These are phyloP conservation scores for Mitragyna speciosa DNA, from an alignment of 257 asterid genomes.

Conservation along the genomic window DNA sequence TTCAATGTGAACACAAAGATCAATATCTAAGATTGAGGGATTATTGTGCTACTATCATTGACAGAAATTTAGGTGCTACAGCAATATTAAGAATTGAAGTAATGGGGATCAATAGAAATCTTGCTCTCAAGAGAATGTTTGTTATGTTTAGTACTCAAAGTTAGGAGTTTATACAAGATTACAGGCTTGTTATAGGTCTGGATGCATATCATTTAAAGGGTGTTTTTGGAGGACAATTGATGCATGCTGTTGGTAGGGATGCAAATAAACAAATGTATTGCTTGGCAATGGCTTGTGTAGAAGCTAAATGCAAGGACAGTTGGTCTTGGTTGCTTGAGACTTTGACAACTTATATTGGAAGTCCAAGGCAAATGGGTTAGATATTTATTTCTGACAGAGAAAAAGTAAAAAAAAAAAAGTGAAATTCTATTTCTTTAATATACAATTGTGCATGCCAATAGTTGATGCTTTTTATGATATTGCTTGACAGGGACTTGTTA, in stretches of 20 bases:
- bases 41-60: not conserved
- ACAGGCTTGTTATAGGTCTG: not conserved
- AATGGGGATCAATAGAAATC: not conserved
- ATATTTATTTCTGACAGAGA: no score
- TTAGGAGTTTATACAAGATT: not conserved
- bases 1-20: not conserved
- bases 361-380: no score
- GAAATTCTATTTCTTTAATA: no score
- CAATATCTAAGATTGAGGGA: not conserved
- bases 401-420: no score
- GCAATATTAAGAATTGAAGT: not conserved
- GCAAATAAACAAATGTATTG: not conserved
- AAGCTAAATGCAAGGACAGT: not conserved
- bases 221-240: not conserved
- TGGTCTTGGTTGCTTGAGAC: not conserved
- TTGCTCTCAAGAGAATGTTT: not conserved
- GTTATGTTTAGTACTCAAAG: not conserved
- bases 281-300: not conserved
- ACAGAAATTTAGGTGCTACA: not conserved
- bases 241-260: slow-evolving; percentile 1
- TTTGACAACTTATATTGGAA: no score
- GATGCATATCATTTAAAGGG: not conserved
- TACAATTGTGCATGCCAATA: no score
- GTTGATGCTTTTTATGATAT: no score
- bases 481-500: no score